phyloP scores from a whole-genome alignment of 352 stramenopile species.

The Phytophthora uliginosa region DNA sequence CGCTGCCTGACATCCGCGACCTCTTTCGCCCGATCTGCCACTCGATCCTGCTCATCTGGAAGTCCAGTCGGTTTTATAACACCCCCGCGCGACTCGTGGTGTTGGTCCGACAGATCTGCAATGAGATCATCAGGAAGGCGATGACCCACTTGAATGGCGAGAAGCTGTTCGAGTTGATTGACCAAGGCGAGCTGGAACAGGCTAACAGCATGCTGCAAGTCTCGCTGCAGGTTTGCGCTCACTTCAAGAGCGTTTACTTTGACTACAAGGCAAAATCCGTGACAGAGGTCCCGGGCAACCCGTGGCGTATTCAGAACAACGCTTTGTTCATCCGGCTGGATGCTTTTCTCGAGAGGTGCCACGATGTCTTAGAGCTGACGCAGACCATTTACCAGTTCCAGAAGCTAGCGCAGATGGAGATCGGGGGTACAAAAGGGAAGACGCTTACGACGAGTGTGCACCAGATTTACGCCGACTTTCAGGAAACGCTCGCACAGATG shows the following conservation, averaged over 20 bases:
- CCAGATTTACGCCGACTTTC: constrained; percentile 92
- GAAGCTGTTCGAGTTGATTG: constrained; percentile 86
- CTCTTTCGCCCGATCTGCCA: constrained; percentile 92
- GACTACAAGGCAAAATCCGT: constrained; percentile 93
- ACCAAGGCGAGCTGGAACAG: constrained; percentile 75
- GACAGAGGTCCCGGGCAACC: constrained; percentile 84
- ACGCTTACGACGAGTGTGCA: constrained; percentile 91
- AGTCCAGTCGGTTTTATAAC: constrained; percentile 93
- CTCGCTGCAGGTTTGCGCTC: constrained; percentile 84
- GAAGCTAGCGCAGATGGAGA: constrained; percentile 90
- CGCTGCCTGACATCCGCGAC: constrained; percentile 66
- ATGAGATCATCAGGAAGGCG: constrained; percentile 89
- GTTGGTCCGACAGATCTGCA: constrained; percentile 91
- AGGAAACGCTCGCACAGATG: constrained; percentile 80
- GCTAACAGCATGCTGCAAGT: constrained; percentile 79
- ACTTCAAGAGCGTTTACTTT: constrained; percentile 95
- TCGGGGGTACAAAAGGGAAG: constrained; percentile 95
- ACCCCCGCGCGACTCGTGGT: constrained; percentile 89
- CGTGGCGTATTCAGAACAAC: constrained; percentile 94
- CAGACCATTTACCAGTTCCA: constrained; percentile 93
- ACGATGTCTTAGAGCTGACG: constrained; percentile 92
- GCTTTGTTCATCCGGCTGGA: constrained; percentile 93
- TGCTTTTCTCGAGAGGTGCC: constrained; percentile 92
- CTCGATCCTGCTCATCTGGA: constrained; percentile 92
- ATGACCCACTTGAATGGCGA: constrained; percentile 78